phyloP scores from a whole-genome alignment of 306 rosid species.

The Styphnolobium japonicum region DNA sequence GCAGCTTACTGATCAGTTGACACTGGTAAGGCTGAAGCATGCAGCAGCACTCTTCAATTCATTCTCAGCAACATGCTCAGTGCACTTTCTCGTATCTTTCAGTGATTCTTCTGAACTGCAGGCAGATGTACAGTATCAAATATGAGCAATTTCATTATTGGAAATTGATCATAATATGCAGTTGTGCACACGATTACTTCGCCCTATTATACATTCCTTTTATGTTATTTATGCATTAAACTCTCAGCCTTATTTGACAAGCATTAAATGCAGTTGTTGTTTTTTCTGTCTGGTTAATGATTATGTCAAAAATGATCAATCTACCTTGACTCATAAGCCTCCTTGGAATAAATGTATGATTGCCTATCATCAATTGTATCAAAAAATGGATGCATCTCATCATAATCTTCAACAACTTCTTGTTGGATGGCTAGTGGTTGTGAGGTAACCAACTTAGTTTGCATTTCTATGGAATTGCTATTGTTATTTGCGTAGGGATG shows the following conservation, averaged over 20 bases:
- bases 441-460: constrained; percentile 32
- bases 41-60: constrained; percentile 80
- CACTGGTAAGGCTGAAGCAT: constrained; percentile 72
- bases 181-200: background rate
- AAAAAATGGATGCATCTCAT: constrained; percentile 63
- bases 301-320: background rate
- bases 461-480: constrained; percentile 36
- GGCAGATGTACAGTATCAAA: background rate
- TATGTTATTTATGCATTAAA: background rate
- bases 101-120: constrained; percentile 72
- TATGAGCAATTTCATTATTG: constrained; percentile 11
- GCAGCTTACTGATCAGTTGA: constrained; percentile 43
- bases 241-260: background rate
- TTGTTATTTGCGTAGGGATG: constrained; percentile 27
- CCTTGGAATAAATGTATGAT: constrained; percentile 67
- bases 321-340: constrained; percentile 75
- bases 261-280: background rate
- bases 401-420: constrained; percentile 52
- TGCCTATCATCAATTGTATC: constrained; percentile 69
- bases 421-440: constrained; percentile 46
- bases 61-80: constrained; percentile 49
- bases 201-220: background rate
- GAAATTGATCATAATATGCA: constrained; percentile 2
- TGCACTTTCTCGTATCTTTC: constrained; percentile 58
- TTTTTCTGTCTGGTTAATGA: background rate